Conservation (phyloP, 176 grass and related monocot genomes). For the Zea mays region Zm-B73-REFERENCE-NAM-5.0 NC_050100.1:1357501-1358000, state of each 20-base stretch:
- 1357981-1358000: conserved; percentile 70
- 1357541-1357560: conserved; percentile 80
- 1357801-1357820: conserved; percentile 67
- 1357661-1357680: conserved; percentile 51
- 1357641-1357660: conserved; percentile 76
- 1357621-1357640: conserved; percentile 94
- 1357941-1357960: neutral
- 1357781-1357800: conserved; percentile 78
- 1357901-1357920: too few relatives aligned
- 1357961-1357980: conserved; percentile 95
- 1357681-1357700: conserved; percentile 77
- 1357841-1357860: conserved; percentile 77
- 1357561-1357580: conserved; percentile 69
- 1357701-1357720: conserved; percentile 59
- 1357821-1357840: conserved; percentile 96
- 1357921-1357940: too few relatives aligned
- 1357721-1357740: conserved; percentile 90
- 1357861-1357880: too few relatives aligned
- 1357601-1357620: conserved; percentile 37
- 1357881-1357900: too few relatives aligned
- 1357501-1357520: conserved; percentile 91
- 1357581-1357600: conserved; percentile 74
- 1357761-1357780: conserved; percentile 67
- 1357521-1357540: conserved; percentile 87
- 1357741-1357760: conserved; percentile 75